A percentile compares a stretch with the other conserved stretches of the same genome.
phyloP scores from a whole-genome alignment of 768 basidiomycete genomes.

The Suillus plorans region DNA sequence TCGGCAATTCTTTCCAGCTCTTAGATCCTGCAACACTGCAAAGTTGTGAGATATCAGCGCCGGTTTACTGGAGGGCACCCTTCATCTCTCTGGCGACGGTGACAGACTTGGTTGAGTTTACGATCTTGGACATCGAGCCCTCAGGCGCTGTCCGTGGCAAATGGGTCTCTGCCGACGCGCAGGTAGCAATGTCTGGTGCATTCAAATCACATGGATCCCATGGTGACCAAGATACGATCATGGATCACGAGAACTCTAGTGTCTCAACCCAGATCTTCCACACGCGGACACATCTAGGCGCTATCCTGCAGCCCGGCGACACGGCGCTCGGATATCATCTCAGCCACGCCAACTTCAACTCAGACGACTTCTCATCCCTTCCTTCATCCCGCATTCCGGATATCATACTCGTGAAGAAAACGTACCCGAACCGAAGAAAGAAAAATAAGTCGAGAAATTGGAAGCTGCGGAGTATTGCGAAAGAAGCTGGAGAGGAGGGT shows the following conservation, averaged over 20 bases:
- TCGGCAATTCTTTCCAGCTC: slow-evolving; percentile 89
- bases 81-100: slow-evolving; percentile 83
- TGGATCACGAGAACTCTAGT: slow-evolving; percentile 63
- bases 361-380: slow-evolving; percentile 75
- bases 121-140: slow-evolving; percentile 91
- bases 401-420: slow-evolving; percentile 91
- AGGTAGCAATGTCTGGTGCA: slow-evolving; percentile 83
- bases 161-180: slow-evolving; percentile 82
- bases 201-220: slow-evolving; percentile 55
- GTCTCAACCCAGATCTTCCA: slow-evolving; percentile 81
- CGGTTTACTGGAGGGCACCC: slow-evolving; percentile 88
- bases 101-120: slow-evolving; percentile 90
- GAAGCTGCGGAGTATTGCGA: slow-evolving; percentile 90
- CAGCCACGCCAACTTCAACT: slow-evolving; percentile 90
- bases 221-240: slow-evolving; percentile 49
- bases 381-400: slow-evolving; percentile 75
- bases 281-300: slow-evolving; percentile 95
- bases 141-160: slow-evolving; percentile 70
- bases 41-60: slow-evolving; percentile 72
- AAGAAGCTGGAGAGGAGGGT: slow-evolving; percentile 86
- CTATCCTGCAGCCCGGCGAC: slow-evolving; percentile 92
- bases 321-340: slow-evolving; percentile 90
- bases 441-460: slow-evolving; percentile 84
- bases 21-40: slow-evolving; percentile 89
- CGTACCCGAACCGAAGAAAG: slow-evolving; percentile 91